phyloP scores from a whole-genome alignment of 202 grass and related monocot genomes.

The Brachypodium distachyon region DNA sequence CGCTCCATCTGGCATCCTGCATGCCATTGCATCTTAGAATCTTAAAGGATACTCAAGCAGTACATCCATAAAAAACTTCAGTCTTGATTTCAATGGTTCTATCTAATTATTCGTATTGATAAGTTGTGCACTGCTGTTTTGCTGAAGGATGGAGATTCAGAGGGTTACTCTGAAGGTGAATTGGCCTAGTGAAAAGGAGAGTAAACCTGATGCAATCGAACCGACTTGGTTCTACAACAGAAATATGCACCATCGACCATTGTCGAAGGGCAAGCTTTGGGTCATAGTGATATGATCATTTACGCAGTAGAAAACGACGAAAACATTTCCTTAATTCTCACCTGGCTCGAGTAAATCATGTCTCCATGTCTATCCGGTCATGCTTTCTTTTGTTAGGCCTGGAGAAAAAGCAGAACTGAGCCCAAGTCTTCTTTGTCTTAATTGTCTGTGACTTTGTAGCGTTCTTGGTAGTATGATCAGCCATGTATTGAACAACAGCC shows the following conservation, averaged over 20 bases:
- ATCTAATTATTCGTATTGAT: slow-evolving; percentile 1
- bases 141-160: not conserved
- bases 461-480: slow-evolving; percentile 54
- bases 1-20: not conserved
- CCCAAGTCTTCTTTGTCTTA: slow-evolving; percentile 67
- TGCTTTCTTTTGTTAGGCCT: slow-evolving; percentile 97
- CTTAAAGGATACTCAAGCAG: not conserved
- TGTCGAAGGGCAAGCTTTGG: not conserved
- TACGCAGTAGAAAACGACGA: not conserved
- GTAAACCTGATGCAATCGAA: slow-evolving; percentile 9
- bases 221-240: not conserved
- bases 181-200: not conserved
- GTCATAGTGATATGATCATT: not conserved
- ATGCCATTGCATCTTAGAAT: not conserved
- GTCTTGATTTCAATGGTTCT: not conserved
- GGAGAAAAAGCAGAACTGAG: slow-evolving; percentile 72
- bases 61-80: not conserved
- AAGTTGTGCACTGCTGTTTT: not conserved
- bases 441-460: slow-evolving; percentile 38
- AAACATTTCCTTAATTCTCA: not conserved
- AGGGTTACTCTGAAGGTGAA: not conserved
- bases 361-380: slow-evolving; percentile 38
- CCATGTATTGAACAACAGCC: slow-evolving; percentile 90
- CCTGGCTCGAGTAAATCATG: slow-evolving; percentile 32
- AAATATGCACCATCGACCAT: slow-evolving; percentile 17